Evolutionary conservation across 108 stramenopile genomes (phyloP), one percentile per base, ranked within the genome.

Genomic region (Nannochloropsis salina): DNA sequence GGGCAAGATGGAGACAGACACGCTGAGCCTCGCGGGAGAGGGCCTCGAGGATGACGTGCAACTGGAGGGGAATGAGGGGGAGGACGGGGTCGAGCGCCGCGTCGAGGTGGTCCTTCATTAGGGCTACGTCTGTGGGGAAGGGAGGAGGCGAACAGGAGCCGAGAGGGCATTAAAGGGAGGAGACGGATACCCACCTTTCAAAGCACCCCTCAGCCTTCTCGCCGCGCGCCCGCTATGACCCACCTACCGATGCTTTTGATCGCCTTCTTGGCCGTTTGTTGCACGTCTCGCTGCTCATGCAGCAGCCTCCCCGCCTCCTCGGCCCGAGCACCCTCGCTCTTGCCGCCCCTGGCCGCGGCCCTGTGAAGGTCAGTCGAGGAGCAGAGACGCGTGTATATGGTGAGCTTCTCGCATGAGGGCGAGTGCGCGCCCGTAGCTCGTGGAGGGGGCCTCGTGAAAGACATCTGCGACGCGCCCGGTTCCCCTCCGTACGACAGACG

Each of bases 231-330:
- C 47, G 12, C 61, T n/a, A 74, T 2, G 2, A 74, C 61, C 61
- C n/a, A 74, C 61, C 61, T 74, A 74, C 61, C 61, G 61, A 74
- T 74, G 61, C 6, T 74, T n/a, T 74, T 74, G 8, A n/a, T n/a
- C 4, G 61, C 61, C 61, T 74, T 74, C 61, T n/a, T 74, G 61
- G 61, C 61, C n/a, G 61, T n/a, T n/a, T 74, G 15, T 1, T 15
- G 20, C 61, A n/a, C 1, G 20, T 15, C 61, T n/a, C n/a, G 61
- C 61, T 74, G 61, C 0, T 15, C 61, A 15, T 74, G 61, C 61
- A 74, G n/a, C 61, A 74, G 31, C 31, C 31, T 31, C 1, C 31
- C 31, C 31, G 31, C 31, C 1, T 31, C 31, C 31, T 31, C 31
- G 0, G 31, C 31, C 31, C 31, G 31, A 31, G 31, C 31, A 31